Base-by-base conservation (phyloP, 1,284 basidiomycete species). In the Leccinum fallax region DNA sequence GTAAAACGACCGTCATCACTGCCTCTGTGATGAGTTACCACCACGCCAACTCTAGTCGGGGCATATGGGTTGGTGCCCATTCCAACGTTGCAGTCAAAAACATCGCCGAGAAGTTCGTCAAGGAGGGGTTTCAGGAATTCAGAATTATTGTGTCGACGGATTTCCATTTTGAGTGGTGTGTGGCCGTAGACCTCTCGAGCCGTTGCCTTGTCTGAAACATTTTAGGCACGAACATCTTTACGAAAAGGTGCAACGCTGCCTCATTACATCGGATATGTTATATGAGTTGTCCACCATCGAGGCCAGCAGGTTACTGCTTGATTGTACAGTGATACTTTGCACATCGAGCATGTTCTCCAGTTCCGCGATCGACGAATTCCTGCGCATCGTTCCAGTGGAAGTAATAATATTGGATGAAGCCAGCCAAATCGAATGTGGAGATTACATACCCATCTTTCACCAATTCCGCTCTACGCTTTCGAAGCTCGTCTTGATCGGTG, bases 401-500 rank as follows among this genome's bases (percentile, higher is more conserved):
- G 79, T 72, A 16, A 69, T 89, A 19, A 72, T 89, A 62, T 74
- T 89, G 43, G 87, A 88, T 73, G 87, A 89, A 73, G 87, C 87
- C 0, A 85, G 84, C 69, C 87, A 88, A 62, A 87, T 88, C 61
- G 81, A 86, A 67, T 77, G 88, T 58, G 83, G 84, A 46, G 78
- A 84, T 59, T 92, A 89, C 66, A 61, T 87, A 16, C 77, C 83
- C 4, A 68, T 87, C 9, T 78, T 92, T 51, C 68, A 76, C 16
- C 70, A 65, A 13, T 87, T 82, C 64, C 67, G 71, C 2, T 64
- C 69, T 1, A 76, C 74, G 2, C 73, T 92, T n/a, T 76, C 78
- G 21, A 92, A 90, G 66, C 72, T 88, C 2, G 86, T 85, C 59
- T 87, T 91, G 62, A 87, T 92, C 73, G 90, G 90, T 15, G 90